Conservation (phyloP, 257 asterid species). For the Penstemon eatonii region DNA sequence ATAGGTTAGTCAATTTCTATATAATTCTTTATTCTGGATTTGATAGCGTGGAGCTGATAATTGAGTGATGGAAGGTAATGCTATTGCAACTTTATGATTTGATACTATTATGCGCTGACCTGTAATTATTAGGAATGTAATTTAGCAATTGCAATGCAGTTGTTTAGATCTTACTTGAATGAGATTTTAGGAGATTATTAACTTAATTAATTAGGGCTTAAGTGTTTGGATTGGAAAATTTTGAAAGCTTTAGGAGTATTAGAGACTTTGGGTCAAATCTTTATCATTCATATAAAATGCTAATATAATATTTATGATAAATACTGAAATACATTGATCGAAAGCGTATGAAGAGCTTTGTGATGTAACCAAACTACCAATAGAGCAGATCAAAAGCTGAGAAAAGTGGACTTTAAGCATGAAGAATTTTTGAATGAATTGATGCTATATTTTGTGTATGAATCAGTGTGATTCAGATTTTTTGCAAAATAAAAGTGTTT, state of each 20-base stretch:
- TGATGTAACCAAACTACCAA: slow-evolving; percentile 16
- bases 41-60: slow-evolving; percentile 9
- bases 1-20: slow-evolving; percentile 46
- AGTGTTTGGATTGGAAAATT: slow-evolving; percentile 14
- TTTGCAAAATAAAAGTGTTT: slow-evolving; percentile 11
- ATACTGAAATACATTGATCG: background rate
- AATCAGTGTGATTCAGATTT: slow-evolving; percentile 8
- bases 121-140: slow-evolving; percentile 7
- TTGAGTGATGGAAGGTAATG: slow-evolving; percentile 16
- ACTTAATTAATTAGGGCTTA: slow-evolving; percentile 9
- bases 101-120: slow-evolving; percentile 1
- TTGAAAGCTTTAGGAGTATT: slow-evolving; percentile 4
- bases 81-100: background rate
- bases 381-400: slow-evolving; percentile 25
- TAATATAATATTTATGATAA: background rate
- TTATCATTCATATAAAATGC: no score
- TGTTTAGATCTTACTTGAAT: slow-evolving; percentile 16
- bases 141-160: slow-evolving; percentile 10
- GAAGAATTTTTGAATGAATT: slow-evolving; percentile 42
- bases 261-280: background rate
- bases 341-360: slow-evolving; percentile 25
- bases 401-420: slow-evolving; percentile 42
- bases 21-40: slow-evolving; percentile 17
- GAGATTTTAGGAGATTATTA: slow-evolving; percentile 14
- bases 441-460: background rate